phyloP scores from a whole-genome alignment of 2,329 filamentous ascomycete genomes.

The Bisporella sp. region DNA sequence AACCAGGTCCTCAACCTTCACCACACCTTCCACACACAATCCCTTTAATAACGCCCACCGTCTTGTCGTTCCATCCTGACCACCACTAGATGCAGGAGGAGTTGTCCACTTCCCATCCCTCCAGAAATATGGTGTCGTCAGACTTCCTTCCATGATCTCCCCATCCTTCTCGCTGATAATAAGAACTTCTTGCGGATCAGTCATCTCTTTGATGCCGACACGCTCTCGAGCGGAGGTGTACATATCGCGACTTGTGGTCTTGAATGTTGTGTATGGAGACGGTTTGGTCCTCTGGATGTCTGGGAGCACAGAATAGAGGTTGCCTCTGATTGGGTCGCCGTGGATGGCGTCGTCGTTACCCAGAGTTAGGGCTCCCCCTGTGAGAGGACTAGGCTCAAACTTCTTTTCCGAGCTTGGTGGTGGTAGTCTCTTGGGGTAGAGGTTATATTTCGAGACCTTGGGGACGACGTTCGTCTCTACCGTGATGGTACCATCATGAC shows the following conservation, averaged over 20 bases:
- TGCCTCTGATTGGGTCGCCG: conserved; percentile 17
- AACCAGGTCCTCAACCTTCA: conserved; percentile 52
- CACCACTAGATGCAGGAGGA: conserved; percentile 68
- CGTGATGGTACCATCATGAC: conserved; percentile 38
- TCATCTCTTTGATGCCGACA: conserved; percentile 41
- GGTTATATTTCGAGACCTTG: conserved; percentile 35
- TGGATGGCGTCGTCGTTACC: conserved; percentile 14
- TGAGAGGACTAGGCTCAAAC: conserved; percentile 19
- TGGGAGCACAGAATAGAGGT: conserved; percentile 41
- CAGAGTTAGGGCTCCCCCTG: conserved; percentile 21
- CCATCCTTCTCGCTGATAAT: conserved; percentile 54
- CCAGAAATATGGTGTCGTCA: conserved; percentile 78
- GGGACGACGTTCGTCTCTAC: conserved; percentile 34
- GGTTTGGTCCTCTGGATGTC: conserved; percentile 44
- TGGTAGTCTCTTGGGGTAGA: conserved; percentile 52
- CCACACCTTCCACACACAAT: conserved; percentile 58
- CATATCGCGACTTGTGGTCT: conserved; percentile 68
- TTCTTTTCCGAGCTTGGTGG: conserved; percentile 30
- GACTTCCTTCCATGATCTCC: conserved; percentile 77
- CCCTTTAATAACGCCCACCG: conserved; percentile 70
- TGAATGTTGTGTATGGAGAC: conserved; percentile 71
- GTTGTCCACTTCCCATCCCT: conserved; percentile 71
- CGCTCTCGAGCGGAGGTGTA: conserved; percentile 66
- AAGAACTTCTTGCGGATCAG: conserved; percentile 63
- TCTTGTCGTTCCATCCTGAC: conserved; percentile 75